phyloP scores from a whole-genome alignment of 2,329 filamentous ascomycete genomes.

The Arthrinium phaeospermum region DNA sequence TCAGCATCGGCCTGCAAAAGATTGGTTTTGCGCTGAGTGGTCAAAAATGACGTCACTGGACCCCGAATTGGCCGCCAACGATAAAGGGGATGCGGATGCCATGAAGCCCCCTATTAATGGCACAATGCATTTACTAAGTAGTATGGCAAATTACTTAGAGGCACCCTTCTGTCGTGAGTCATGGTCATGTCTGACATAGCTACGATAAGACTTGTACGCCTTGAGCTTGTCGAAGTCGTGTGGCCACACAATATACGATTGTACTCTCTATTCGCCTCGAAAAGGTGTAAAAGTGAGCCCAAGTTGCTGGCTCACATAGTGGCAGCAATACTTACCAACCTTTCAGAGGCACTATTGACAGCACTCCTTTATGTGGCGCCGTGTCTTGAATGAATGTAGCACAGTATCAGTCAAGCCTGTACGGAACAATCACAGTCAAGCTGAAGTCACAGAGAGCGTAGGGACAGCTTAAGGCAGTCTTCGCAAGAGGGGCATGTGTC shows the following conservation, averaged over 20 bases:
- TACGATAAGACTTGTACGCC: no score
- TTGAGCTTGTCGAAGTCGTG: no score
- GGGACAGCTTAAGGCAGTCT: neutral
- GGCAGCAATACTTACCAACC: neutral
- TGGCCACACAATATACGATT: no score
- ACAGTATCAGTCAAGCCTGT: neutral
- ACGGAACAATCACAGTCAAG: neutral
- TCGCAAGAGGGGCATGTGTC: neutral
- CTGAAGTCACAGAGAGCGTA: neutral
- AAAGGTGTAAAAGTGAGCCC: neutral
- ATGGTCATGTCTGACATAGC: no score
- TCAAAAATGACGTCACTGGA: slow-evolving; percentile 3
- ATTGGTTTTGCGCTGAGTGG: neutral
- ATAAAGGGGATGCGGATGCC: neutral
- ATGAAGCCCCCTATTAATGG: neutral
- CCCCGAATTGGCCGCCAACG: neutral
- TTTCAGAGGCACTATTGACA: neutral
- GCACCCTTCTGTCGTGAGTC: no score
- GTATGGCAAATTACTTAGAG: no score
- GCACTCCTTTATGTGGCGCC: neutral
- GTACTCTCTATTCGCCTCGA: neutral
- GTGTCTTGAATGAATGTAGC: neutral
- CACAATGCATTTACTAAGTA: neutral
- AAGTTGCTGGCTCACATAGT: neutral
- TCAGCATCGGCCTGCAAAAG: neutral